These are phyloP conservation scores for Candida pseudofarinosa DNA, from an alignment of 805 yeast genomes.

Conservation along the genomic window DNA sequence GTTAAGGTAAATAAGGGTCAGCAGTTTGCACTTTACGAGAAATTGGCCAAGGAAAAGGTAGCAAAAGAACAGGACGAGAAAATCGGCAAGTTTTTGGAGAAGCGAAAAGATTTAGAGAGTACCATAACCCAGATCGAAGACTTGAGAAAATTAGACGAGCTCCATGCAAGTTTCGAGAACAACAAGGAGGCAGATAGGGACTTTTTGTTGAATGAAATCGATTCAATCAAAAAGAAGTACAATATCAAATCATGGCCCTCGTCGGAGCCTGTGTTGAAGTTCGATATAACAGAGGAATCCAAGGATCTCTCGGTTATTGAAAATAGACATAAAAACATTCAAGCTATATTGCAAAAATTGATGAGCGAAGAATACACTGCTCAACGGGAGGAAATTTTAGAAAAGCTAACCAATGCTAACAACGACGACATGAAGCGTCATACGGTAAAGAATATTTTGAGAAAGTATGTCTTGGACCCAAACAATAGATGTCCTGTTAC, in stretches of 20 bases:
- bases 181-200: conserved; percentile 20
- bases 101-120: conserved; percentile 26
- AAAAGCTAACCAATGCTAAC: conserved; percentile 15
- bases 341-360: conserved; percentile 26
- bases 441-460: conserved; percentile 66
- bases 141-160: conserved; percentile 31
- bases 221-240: conserved; percentile 34
- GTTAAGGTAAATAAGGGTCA: conserved; percentile 87
- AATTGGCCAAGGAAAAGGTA: conserved; percentile 66
- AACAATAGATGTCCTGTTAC: conserved; percentile 22
- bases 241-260: conserved; percentile 39
- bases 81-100: conserved; percentile 50
- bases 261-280: conserved; percentile 34
- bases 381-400: conserved; percentile 20
- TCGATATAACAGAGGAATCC: conserved; percentile 24
- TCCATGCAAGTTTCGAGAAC: conserved; percentile 22
- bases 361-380: conserved; percentile 23
- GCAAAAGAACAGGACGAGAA: conserved; percentile 59
- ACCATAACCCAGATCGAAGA: conserved; percentile 34
- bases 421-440: conserved; percentile 19
- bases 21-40: conserved; percentile 77
- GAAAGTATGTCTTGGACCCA: conserved; percentile 53
- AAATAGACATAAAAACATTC: conserved; percentile 24
- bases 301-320: conserved; percentile 26
- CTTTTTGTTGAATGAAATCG: conserved; percentile 25